phyloP scores from a whole-genome alignment of 305 asterid genomes.

The Ajuga reptans region DNA sequence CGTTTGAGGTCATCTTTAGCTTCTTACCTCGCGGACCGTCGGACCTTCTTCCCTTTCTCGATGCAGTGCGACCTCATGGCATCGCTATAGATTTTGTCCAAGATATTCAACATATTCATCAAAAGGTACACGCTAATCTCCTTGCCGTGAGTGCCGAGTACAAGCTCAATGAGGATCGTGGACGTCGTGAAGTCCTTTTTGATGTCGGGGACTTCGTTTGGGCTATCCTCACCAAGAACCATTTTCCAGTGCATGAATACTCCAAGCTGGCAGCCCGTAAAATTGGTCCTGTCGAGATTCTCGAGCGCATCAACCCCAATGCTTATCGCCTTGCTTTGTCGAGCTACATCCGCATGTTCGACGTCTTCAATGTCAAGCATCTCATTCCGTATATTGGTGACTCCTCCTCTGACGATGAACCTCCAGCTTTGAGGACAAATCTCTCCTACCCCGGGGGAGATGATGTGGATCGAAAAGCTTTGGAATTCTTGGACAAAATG shows the following conservation, averaged over 20 bases:
- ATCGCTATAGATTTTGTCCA: neutral
- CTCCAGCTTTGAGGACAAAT: neutral
- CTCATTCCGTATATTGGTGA: neutral
- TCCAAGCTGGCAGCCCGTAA: neutral
- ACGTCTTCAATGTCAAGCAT: neutral
- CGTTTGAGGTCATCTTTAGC: no score
- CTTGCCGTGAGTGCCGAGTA: neutral
- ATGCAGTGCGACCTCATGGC: neutral
- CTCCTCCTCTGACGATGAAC: neutral
- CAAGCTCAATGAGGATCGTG: neutral
- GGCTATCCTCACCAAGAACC: neutral
- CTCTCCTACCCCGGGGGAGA: neutral
- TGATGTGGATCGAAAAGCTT: neutral
- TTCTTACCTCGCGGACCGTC: no score
- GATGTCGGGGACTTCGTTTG: neutral
- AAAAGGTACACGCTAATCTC: neutral
- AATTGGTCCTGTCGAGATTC: neutral
- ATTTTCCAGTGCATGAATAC: neutral
- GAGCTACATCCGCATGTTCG: neutral
- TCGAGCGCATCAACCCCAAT: neutral
- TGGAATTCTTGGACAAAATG: no score
- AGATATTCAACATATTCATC: neutral
- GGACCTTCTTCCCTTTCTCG: no score
- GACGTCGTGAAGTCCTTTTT: neutral
- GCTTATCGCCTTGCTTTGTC: neutral